These are phyloP conservation scores for Flaveria robusta DNA, from an alignment of 129 eudicot genomes.

Conservation along the genomic window DNA sequence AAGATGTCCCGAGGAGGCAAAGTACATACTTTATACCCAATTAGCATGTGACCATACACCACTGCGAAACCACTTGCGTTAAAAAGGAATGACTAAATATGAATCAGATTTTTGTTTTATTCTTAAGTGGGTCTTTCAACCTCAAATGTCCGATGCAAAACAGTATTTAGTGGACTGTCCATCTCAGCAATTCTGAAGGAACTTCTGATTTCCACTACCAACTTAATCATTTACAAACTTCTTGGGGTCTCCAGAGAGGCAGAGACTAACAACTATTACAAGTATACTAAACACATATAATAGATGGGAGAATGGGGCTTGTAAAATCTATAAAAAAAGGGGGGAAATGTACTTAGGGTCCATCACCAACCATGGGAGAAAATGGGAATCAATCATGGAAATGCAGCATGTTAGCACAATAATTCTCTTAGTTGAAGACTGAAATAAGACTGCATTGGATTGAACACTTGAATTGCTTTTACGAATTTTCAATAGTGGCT, in stretches of 20 bases:
- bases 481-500: background rate
- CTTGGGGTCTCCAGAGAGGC: background rate
- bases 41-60: too few species aligned
- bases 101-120: too few species aligned
- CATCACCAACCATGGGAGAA: background rate
- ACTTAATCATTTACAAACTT: background rate
- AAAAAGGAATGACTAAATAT: too few species aligned
- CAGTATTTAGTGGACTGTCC: background rate
- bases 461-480: background rate
- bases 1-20: too few species aligned
- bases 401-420: background rate
- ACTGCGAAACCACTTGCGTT: too few species aligned
- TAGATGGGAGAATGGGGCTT: background rate
- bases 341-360: background rate
- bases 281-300: too few species aligned
- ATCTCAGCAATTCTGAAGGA: background rate
- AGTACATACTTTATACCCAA: too few species aligned
- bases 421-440: too few species aligned
- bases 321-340: background rate
- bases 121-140: too few species aligned
- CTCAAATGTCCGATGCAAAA: too few species aligned
- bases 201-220: background rate
- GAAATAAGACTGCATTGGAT: too few species aligned
- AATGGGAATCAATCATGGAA: background rate
- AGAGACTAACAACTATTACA: background rate